A percentile compares a stretch with the other conserved stretches of the same genome.
These are phyloP conservation scores for Mucor mucedo DNA, from an alignment of 371 early-diverging fungal genomes.

Conservation along the genomic window DNA sequence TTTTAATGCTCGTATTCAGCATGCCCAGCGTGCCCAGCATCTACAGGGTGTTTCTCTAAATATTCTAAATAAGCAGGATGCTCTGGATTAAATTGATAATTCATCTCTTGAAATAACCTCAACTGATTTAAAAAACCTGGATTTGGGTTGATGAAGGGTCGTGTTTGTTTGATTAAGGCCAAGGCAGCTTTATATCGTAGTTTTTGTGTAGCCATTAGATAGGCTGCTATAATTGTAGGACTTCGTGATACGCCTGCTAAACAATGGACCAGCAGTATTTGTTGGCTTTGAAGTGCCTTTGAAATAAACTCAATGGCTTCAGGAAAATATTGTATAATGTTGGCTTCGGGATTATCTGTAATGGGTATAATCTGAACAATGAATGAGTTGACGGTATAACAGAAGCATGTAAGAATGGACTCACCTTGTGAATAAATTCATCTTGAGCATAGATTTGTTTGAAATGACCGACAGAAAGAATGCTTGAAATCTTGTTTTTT, in stretches of 20 bases:
- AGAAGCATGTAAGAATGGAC: not conserved
- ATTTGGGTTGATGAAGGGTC: constrained; percentile 74
- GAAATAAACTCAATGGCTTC: constrained; percentile 66
- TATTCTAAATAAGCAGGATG: constrained; percentile 70
- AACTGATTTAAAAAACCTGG: constrained; percentile 75
- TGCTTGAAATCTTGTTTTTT: constrained; percentile 60
- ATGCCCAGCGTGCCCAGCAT: constrained; percentile 46
- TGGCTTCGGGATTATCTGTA: constrained; percentile 70
- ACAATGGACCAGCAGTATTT: constrained; percentile 67
- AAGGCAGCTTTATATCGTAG: constrained; percentile 61
- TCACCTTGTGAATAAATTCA: constrained; percentile 61
- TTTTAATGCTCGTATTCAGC: constrained; percentile 20
- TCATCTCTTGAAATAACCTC: constrained; percentile 66
- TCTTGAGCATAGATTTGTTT: constrained; percentile 34
- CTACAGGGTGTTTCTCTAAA: constrained; percentile 45
- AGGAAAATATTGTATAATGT: constrained; percentile 73
- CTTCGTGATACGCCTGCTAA: constrained; percentile 56
- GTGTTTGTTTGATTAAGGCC: constrained; percentile 48
- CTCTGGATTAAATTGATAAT: constrained; percentile 55
- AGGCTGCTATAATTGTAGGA: constrained; percentile 59
- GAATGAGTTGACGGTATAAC: not conserved
- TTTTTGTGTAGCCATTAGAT: constrained; percentile 66
- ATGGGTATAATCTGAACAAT: constrained; percentile 50
- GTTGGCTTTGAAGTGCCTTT: constrained; percentile 39
- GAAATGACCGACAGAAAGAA: constrained; percentile 60